phyloP scores from a whole-genome alignment of 805 yeast genomes.

The Wickerhamiella nectarea region DNA sequence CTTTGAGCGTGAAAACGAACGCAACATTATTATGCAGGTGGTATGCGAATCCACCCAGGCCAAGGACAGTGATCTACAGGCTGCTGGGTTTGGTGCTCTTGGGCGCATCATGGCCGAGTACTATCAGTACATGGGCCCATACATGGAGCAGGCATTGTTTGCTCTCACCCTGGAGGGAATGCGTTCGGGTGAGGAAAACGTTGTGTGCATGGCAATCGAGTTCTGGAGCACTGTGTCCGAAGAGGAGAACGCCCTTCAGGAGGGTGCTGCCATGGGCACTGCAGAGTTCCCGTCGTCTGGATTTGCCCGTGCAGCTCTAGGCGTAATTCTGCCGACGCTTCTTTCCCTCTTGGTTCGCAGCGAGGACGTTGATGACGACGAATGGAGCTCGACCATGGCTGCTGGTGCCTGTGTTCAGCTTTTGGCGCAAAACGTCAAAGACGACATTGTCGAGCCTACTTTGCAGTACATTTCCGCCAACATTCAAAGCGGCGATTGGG shows the following conservation, averaged over 20 bases:
- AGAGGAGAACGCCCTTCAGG: constrained; percentile 58
- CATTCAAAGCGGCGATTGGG: constrained; percentile 54
- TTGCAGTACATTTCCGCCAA: constrained; percentile 69
- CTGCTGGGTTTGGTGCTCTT: constrained; percentile 89
- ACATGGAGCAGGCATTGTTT: constrained; percentile 94
- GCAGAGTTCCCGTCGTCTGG: constrained; percentile 39
- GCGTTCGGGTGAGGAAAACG: constrained; percentile 71
- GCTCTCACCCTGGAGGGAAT: constrained; percentile 83
- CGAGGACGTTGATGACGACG: constrained; percentile 82
- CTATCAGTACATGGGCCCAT: constrained; percentile 78
- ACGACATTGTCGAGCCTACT: constrained; percentile 74
- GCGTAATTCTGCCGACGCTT: constrained; percentile 78
- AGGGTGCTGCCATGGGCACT: constrained; percentile 25
- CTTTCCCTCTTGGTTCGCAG: constrained; percentile 69
- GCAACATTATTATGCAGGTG: constrained; percentile 95
- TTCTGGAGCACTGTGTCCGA: constrained; percentile 99
- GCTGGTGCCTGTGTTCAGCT: constrained; percentile 95
- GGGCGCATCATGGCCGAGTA: constrained; percentile 84
- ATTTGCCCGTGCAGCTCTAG: constrained; percentile 73
- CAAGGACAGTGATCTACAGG: constrained; percentile 64
- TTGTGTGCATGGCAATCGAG: constrained; percentile 96
- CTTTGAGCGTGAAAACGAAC: constrained; percentile 85
- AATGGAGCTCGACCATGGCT: constrained; percentile 97
- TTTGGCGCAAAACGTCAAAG: constrained; percentile 82
- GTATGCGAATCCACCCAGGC: constrained; percentile 99